Percentiles rank a stretch among this genome's conserved stretches.
Conservation (phyloP, 169 alveolate species). For the Plasmodium gaboni region DNA sequence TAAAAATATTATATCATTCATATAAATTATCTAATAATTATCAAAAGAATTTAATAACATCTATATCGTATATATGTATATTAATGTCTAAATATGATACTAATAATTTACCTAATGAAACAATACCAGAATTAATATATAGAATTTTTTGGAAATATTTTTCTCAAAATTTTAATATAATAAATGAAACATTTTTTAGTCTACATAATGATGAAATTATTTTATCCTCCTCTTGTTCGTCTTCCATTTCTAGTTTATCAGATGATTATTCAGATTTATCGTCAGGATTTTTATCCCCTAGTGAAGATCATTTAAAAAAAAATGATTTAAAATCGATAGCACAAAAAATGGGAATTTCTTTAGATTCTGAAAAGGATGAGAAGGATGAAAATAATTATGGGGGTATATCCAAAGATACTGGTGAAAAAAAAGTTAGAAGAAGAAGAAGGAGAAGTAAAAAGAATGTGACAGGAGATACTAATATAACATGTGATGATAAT, state of each 20-base stretch:
- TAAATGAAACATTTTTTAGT: constrained; percentile 31
- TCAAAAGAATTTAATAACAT: constrained; percentile 32
- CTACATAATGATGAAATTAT: constrained; percentile 18
- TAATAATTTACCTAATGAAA: constrained; percentile 32
- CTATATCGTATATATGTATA: constrained; percentile 55
- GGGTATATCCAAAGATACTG: too few species aligned
- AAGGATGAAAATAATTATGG: too few species aligned
- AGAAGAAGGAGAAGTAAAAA: too few species aligned
- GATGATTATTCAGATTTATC: too few species aligned
- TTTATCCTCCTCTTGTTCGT: constrained; percentile 12
- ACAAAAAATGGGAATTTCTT: too few species aligned
- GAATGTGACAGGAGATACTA: too few species aligned
- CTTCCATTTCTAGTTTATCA: constrained; percentile 4
- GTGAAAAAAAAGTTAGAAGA: too few species aligned
- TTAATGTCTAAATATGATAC: constrained; percentile 60
- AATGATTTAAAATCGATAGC: too few species aligned
- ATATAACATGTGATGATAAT: too few species aligned
- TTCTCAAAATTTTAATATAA: constrained; percentile 45
- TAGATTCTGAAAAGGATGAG: too few species aligned
- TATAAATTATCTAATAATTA: constrained; percentile 20
- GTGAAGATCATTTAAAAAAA: too few species aligned
- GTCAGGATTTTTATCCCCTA: too few species aligned
- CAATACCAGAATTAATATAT: constrained; percentile 49
- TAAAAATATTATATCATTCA: constrained; percentile 45
- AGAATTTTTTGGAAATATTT: constrained; percentile 74